Percentiles rank a stretch among this genome's conserved stretches.
phyloP scores from a whole-genome alignment of 352 stramenopile species.

The Phytophthora pini region DNA sequence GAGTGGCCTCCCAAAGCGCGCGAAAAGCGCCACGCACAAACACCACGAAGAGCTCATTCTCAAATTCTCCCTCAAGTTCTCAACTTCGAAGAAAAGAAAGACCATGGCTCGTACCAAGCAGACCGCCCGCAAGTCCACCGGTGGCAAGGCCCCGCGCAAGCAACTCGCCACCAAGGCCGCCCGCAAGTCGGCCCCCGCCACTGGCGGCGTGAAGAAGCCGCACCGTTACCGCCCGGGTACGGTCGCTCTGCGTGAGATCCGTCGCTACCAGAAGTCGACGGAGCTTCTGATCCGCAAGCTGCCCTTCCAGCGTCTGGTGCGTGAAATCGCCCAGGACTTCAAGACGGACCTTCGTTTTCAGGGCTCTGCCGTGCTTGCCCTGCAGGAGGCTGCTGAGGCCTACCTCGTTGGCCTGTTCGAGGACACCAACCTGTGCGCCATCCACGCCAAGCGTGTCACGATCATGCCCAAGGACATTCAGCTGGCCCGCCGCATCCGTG shows the following conservation, averaged over 20 bases:
- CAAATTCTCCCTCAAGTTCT: conserved; percentile 33
- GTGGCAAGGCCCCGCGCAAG: conserved; percentile 94
- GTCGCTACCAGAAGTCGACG: conserved; percentile 96
- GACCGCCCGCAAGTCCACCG: conserved; percentile 95
- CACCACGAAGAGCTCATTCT: conserved; percentile 37
- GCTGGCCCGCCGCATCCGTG: conserved; percentile 91
- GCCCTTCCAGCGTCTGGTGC: conserved; percentile 95
- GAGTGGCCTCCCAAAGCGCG: conserved; percentile 12
- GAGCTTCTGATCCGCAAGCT: conserved; percentile 97
- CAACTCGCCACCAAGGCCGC: conserved; percentile 93
- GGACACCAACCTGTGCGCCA: conserved; percentile 94
- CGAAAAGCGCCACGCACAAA: conserved; percentile 3
- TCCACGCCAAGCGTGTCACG: conserved; percentile 94
- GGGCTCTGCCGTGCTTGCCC: conserved; percentile 78
- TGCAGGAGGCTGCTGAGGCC: conserved; percentile 88
- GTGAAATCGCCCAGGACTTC: conserved; percentile 88
- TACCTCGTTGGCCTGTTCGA: conserved; percentile 85
- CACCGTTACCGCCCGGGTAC: conserved; percentile 85
- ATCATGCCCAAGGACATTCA: conserved; percentile 97
- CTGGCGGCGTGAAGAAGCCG: conserved; percentile 94
- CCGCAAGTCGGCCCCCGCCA: conserved; percentile 91
- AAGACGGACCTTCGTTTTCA: conserved; percentile 92
- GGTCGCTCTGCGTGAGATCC: conserved; percentile 95
- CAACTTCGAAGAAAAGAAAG: conserved; percentile 31
- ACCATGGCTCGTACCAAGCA: conserved; percentile 96